phyloP scores from a whole-genome alignment of 169 alveolate species.

The Plasmodium inui region DNA sequence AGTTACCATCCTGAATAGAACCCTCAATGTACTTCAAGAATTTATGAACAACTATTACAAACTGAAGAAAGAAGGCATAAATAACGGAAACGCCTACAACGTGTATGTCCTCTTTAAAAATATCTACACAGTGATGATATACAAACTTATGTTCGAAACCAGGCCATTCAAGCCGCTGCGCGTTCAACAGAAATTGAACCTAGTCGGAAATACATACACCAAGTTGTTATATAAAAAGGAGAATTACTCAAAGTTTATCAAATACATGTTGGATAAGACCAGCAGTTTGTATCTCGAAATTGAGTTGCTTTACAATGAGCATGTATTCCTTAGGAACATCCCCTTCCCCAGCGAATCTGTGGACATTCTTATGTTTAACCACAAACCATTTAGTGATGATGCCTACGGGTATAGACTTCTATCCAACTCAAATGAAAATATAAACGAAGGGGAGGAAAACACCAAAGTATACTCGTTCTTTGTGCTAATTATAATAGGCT shows the following conservation, averaged over 20 bases:
- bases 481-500: conserved; percentile 37
- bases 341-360: conserved; percentile 32
- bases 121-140: conserved; percentile 42
- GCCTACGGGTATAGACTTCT: conserved; percentile 49
- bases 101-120: conserved; percentile 35
- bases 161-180: conserved; percentile 46
- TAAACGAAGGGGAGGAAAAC: conserved; percentile 69
- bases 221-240: conserved; percentile 47
- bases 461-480: conserved; percentile 45
- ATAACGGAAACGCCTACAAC: conserved; percentile 55
- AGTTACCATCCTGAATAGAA: conserved; percentile 22
- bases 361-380: conserved; percentile 26
- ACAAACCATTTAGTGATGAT: conserved; percentile 57
- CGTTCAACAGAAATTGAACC: conserved; percentile 42
- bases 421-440: neutral
- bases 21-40: conserved; percentile 38
- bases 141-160: conserved; percentile 54
- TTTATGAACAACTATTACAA: conserved; percentile 52
- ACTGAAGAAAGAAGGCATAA: conserved; percentile 37
- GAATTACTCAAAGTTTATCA: conserved; percentile 32
- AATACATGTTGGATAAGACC: conserved; percentile 31
- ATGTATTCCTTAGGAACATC: conserved; percentile 52
- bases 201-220: conserved; percentile 56
- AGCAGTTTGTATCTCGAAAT: conserved; percentile 53
- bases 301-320: conserved; percentile 50